Base-by-base conservation (phyloP, 1,284 basidiomycete genomes). In the Puccinia sorghi region DNA sequence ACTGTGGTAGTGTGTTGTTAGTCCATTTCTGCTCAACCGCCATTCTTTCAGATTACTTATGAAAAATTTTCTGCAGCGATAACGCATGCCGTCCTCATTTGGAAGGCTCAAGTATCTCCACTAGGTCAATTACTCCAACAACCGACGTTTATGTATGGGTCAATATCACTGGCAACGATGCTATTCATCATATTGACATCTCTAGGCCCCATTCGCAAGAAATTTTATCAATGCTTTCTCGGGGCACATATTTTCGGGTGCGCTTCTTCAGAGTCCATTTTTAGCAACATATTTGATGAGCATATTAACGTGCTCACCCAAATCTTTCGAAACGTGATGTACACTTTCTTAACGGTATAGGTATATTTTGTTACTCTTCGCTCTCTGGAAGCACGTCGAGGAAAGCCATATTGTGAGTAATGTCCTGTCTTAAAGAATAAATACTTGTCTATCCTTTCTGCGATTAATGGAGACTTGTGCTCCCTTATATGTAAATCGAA, bases 171-270 rank as follows among this genome's bases (percentile, higher is more conserved):
- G 20, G 67, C 43, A 39, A 70, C 25, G 6, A 39, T 78, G 56
- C 22, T 78, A 41, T 20, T 71, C 8, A 32, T 78, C 6, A 43
- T 27, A 37, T 27, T 78, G 17, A 70, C 52, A 41, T 78, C 75
- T 22, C 27, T 70, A 11, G 54, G 52, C 27, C 67, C 75, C 12
- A 63, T 78, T 15, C 27, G 67, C 8, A 56, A 52, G 25, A 46
- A 22, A 22, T 61, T 70, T 59, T 78, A 70, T 71, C 75, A 71
- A 71, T 46, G 56, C 46, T 78, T 78, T 50, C 64, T 61, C 41
- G 50, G 27, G 15, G 57, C 32, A 25, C 75, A 78, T 48, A 50
- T 78, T 12, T 48, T 70, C 12, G 75, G 75, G 75, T 78, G 50
- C 12, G 75, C 41, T 54, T 66, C n/a, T 59, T 57, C 48, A 43